These are phyloP conservation scores for Candolleomyces aberdarensis DNA, from an alignment of 768 basidiomycete species.

Conservation along the genomic window DNA sequence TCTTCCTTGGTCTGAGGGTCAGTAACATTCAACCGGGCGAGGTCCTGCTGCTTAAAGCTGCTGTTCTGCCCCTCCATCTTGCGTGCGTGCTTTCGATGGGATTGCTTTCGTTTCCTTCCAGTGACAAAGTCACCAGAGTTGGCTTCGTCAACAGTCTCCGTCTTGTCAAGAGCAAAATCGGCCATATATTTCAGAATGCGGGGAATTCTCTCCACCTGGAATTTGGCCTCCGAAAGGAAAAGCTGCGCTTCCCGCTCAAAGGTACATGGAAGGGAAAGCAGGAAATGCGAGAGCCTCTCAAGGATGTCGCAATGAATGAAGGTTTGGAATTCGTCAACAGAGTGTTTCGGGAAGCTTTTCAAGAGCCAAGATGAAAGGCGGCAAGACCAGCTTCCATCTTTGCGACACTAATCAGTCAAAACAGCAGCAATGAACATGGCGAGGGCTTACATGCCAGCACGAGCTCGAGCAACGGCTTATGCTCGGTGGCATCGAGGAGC, in stretches of 20 bases:
- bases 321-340: not conserved
- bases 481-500: not conserved
- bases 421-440: not conserved
- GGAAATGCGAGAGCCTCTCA: conserved; percentile 1
- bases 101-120: not conserved
- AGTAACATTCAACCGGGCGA: too few relatives aligned
- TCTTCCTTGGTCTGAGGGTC: too few relatives aligned
- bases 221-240: not conserved
- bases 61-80: too few relatives aligned
- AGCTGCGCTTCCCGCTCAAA: not conserved
- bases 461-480: not conserved
- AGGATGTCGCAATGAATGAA: not conserved
- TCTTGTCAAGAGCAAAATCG: not conserved
- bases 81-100: not conserved
- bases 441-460: not conserved
- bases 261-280: not conserved
- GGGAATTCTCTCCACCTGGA: not conserved
- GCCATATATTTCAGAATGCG: not conserved
- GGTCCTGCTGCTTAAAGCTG: too few relatives aligned
- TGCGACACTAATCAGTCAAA: not conserved
- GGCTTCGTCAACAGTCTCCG: not conserved
- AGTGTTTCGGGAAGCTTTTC: not conserved
- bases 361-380: not conserved
- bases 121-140: not conserved
- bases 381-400: not conserved